Evolutionary conservation across 2,329 filamentous ascomycete species (phyloP).

Genomic region (Lachnellula arida): DNA sequence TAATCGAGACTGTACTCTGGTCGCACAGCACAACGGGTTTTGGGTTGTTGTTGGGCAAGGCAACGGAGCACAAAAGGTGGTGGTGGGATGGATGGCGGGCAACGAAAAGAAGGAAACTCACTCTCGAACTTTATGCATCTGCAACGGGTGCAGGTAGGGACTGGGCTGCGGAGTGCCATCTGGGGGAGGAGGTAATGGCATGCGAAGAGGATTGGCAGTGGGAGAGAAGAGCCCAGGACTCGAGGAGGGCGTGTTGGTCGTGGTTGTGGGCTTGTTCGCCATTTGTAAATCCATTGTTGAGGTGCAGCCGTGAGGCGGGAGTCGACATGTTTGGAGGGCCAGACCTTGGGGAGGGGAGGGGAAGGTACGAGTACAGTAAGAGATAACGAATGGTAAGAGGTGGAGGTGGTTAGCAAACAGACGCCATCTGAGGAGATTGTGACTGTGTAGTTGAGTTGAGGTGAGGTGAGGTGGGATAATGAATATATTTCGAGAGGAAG

Average conservation of each 20-base stretch:
- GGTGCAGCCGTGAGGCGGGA: conserved; percentile 5
- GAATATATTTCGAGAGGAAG: background rate
- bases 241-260: conserved; percentile 52
- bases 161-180: conserved; percentile 49
- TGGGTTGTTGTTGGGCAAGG: background rate
- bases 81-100: conserved; percentile 4
- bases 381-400: conserved; percentile 3
- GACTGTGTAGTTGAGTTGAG: background rate
- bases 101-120: conserved; percentile 41
- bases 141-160: conserved; percentile 65
- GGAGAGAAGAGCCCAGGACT: conserved; percentile 60
- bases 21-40: background rate
- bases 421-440: conserved; percentile 2
- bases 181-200: conserved; percentile 38
- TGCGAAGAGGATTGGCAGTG: conserved; percentile 30
- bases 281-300: conserved; percentile 31
- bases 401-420: background rate
- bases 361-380: background rate
- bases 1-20: background rate
- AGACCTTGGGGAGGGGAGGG: background rate
- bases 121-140: conserved; percentile 72
- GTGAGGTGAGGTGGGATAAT: conserved; percentile 1
- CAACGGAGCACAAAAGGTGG: conserved; percentile 8
- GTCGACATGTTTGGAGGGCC: conserved; percentile 19
- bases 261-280: conserved; percentile 29